A percentile compares a stretch with the other conserved stretches of the same genome.
These are phyloP conservation scores for Psilocybe cubensis DNA, from an alignment of 768 basidiomycete species.

Conservation along the genomic window DNA sequence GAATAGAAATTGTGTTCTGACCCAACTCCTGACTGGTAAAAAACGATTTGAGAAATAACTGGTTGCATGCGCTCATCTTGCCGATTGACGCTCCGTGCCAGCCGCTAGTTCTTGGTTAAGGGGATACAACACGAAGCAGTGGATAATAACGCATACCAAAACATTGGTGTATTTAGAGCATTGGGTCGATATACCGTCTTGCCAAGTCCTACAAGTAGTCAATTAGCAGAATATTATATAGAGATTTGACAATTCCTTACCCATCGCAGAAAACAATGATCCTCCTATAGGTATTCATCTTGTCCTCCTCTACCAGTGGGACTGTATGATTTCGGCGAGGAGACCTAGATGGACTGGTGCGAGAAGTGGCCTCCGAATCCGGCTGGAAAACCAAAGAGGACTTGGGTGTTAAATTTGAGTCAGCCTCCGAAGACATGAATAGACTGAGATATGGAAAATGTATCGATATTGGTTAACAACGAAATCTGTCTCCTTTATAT, in stretches of 20 bases:
- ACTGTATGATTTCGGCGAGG: slow-evolving; percentile 38
- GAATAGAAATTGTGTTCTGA: slow-evolving; percentile 61
- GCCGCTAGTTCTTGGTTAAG: slow-evolving; percentile 38
- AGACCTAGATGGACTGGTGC: slow-evolving; percentile 27
- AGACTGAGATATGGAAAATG: background rate
- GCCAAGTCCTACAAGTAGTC: slow-evolving; percentile 59
- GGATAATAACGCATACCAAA: slow-evolving; percentile 37
- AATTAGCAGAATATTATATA: background rate
- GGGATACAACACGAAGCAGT: background rate
- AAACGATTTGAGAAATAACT: slow-evolving; percentile 63
- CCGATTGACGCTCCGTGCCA: slow-evolving; percentile 54
- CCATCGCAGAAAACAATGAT: slow-evolving; percentile 80
- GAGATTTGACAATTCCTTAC: slow-evolving; percentile 37
- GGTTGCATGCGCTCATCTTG: slow-evolving; percentile 46
- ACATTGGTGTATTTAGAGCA: slow-evolving; percentile 60
- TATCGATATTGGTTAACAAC: background rate
- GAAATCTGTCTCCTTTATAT: background rate
- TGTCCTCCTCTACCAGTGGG: slow-evolving; percentile 25
- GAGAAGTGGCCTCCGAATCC: background rate
- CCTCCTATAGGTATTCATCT: slow-evolving; percentile 47
- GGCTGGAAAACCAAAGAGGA: slow-evolving; percentile 15
- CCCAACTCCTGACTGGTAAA: slow-evolving; percentile 65
- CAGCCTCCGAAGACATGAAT: background rate
- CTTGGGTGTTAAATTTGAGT: background rate
- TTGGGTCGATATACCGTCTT: slow-evolving; percentile 58